Conservation (phyloP, 2,329 filamentous ascomycete species). For the Colletotrichum eleusines region DNA sequence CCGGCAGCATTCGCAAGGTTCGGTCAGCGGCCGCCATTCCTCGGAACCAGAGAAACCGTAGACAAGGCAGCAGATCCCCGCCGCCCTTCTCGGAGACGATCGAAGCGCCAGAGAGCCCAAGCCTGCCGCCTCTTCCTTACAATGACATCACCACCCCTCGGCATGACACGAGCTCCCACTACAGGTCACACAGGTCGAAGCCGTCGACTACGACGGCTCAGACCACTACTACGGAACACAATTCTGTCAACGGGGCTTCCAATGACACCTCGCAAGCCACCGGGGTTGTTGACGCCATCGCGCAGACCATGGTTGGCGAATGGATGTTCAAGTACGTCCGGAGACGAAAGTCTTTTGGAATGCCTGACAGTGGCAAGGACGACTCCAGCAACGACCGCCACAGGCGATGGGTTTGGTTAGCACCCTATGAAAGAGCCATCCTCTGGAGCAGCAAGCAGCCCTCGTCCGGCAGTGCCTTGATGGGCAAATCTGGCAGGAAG, state of each 20-base stretch:
- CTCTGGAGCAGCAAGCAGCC: conserved; percentile 99
- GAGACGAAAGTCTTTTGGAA: conserved; percentile 89
- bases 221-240: conserved; percentile 56
- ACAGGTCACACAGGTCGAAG: conserved; percentile 65
- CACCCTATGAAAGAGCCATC: conserved; percentile 94
- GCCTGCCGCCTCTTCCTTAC: conserved; percentile 77
- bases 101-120: conserved; percentile 76
- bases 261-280: conserved; percentile 74
- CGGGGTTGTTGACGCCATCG: conserved; percentile 94
- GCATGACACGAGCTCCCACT: conserved; percentile 52
- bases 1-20: conserved; percentile 77
- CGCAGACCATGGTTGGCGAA: conserved; percentile 97
- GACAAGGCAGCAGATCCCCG: conserved; percentile 70
- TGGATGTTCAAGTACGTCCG: conserved; percentile 96
- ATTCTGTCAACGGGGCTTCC: conserved; percentile 56
- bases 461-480: conserved; percentile 83
- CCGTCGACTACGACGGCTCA: conserved; percentile 71
- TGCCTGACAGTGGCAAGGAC: conserved; percentile 76
- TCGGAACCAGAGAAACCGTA: conserved; percentile 62
- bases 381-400: conserved; percentile 84
- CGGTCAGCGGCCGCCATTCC: conserved; percentile 84
- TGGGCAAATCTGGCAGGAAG: conserved; percentile 96
- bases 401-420: conserved; percentile 98
- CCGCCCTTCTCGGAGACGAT: conserved; percentile 76
- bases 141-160: conserved; percentile 77